phyloP scores from a whole-genome alignment of 1,139 yeast species.

The Kodamaea alishanica region DNA sequence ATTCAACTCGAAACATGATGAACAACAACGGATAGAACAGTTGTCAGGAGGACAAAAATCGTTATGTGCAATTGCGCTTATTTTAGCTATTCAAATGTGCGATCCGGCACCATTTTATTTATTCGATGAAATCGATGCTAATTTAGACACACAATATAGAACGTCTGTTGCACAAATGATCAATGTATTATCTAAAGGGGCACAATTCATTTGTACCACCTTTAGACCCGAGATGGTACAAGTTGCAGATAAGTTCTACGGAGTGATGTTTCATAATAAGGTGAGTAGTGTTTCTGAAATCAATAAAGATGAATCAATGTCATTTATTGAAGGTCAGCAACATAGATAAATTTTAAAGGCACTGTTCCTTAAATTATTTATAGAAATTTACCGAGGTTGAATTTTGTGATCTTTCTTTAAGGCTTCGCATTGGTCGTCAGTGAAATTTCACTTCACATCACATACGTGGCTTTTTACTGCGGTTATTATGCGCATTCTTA shows the following conservation, averaged over 20 bases:
- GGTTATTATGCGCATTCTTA: too few relatives aligned
- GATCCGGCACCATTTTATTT: constrained; percentile 97
- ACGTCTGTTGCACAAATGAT: constrained; percentile 82
- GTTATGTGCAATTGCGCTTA: constrained; percentile 87
- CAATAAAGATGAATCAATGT: constrained; percentile 66
- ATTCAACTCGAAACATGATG: constrained; percentile 82
- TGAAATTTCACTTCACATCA: too few relatives aligned
- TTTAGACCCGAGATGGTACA: constrained; percentile 91
- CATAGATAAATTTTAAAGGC: too few relatives aligned
- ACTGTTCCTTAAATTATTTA: too few relatives aligned
- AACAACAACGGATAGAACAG: constrained; percentile 86
- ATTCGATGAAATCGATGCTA: constrained; percentile 96
- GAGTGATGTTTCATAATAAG: constrained; percentile 80
- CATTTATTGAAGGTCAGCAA: constrained; percentile 70
- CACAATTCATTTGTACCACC: constrained; percentile 94
- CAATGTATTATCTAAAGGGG: constrained; percentile 55
- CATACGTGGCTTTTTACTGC: too few relatives aligned
- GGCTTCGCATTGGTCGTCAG: too few relatives aligned
- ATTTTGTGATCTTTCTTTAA: too few relatives aligned
- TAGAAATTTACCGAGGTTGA: too few relatives aligned
- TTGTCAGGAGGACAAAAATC: constrained; percentile 97
- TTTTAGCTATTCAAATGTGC: constrained; percentile 87
- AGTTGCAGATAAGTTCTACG: constrained; percentile 83
- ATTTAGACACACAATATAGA: constrained; percentile 88
- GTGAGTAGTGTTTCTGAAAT: constrained; percentile 78